Evolutionary conservation across 208 protist genomes (phyloP).

Genomic region (Trypanosoma melophagium): DNA sequence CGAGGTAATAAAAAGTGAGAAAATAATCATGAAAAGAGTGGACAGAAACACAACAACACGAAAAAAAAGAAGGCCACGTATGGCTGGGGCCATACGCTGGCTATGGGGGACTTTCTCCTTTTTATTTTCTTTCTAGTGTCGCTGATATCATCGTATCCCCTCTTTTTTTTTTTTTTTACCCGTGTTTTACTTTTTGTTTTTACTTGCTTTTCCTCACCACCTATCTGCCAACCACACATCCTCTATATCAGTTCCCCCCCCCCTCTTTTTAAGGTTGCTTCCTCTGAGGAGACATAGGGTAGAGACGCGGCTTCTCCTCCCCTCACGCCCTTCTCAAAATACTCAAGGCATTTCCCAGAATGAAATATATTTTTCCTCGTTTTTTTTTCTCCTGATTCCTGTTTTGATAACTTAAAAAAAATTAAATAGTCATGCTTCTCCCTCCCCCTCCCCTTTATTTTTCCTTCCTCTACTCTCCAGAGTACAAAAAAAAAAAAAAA

Average conservation of each 20-base stretch:
- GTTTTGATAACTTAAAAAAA: too few species aligned
- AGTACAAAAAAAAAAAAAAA: too few species aligned
- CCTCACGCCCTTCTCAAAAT: too few species aligned
- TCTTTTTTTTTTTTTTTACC: neutral
- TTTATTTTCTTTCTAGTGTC: neutral
- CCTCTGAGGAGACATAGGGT: too few species aligned
- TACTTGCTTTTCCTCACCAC: neutral
- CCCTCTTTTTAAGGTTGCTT: slow-evolving; percentile 5
- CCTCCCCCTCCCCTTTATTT: neutral
- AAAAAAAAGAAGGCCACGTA: too few species aligned
- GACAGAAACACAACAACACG: neutral
- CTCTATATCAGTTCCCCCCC: neutral
- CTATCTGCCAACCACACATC: neutral
- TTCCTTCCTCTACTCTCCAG: too few species aligned
- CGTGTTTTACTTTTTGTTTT: neutral
- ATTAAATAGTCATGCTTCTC: neutral
- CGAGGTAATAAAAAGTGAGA: slow-evolving; percentile 12
- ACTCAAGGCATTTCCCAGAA: too few species aligned
- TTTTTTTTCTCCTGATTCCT: neutral
- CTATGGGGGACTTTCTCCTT: too few species aligned
- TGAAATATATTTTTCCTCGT: too few species aligned
- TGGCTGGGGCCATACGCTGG: too few species aligned
- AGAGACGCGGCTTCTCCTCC: too few species aligned
- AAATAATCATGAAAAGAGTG: slow-evolving; percentile 1
- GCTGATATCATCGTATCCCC: neutral